Evolutionary conservation across 495 filamentous ascomycete genomes (phyloP).

Genomic region (Staphylotrichum tortipilum): DNA sequence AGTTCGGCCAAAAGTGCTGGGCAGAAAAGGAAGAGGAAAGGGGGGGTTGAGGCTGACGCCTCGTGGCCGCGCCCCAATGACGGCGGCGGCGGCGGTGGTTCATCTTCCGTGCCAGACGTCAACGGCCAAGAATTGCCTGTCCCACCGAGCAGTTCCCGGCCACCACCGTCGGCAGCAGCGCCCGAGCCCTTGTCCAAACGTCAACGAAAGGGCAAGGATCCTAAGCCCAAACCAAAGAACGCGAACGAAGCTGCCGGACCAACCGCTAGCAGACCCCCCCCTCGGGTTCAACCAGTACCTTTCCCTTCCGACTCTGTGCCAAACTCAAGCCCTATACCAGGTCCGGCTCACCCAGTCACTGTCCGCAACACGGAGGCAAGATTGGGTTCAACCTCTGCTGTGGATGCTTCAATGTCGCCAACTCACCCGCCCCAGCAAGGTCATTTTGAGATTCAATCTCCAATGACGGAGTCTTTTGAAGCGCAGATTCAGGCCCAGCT

Average conservation of each 20-base stretch:
- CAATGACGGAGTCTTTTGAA: constrained; percentile 26
- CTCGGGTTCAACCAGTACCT: not conserved
- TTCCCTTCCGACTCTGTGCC: not conserved
- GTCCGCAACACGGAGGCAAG: constrained; percentile 1
- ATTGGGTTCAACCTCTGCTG: not conserved
- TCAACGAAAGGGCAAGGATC: constrained; percentile 17
- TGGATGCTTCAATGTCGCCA: constrained; percentile 13
- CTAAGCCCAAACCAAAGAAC: constrained; percentile 5
- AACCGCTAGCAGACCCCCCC: not conserved
- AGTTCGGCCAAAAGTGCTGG: not conserved
- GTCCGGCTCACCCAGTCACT: not conserved
- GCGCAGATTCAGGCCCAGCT: constrained; percentile 27
- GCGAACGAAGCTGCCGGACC: not conserved
- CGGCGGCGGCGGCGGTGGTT: too few species aligned
- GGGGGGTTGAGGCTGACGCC: constrained; percentile 1
- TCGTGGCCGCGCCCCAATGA: not conserved
- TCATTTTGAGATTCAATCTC: constrained; percentile 25
- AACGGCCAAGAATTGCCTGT: constrained; percentile 7
- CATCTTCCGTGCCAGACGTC: not conserved
- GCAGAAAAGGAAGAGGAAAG: constrained; percentile 25
- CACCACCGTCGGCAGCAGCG: not conserved
- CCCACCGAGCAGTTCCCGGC: not conserved
- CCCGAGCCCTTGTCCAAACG: constrained; percentile 19
- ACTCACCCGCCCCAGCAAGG: constrained; percentile 15
- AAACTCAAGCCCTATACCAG: not conserved